Conservation (phyloP, 140 eudicot species). For the Anethum foeniculum region DNA sequence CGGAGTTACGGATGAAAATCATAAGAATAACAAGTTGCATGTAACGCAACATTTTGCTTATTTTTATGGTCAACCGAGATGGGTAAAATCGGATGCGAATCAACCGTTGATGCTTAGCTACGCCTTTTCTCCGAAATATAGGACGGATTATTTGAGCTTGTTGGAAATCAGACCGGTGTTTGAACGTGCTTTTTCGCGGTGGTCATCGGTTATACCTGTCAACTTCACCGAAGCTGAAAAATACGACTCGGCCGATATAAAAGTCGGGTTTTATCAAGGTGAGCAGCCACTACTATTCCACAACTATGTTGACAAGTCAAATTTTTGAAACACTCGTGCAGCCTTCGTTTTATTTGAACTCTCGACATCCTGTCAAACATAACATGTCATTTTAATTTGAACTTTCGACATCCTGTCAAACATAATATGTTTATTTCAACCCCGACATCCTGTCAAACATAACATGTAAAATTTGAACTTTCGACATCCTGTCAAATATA, state of each 20-base stretch:
- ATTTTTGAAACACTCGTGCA: too few species aligned
- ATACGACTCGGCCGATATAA: conserved; percentile 39
- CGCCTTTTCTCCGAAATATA: conserved; percentile 40
- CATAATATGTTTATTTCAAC: too few species aligned
- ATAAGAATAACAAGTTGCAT: conserved; percentile 10
- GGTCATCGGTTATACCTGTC: conserved; percentile 69
- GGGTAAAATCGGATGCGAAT: conserved; percentile 20
- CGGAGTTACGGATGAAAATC: conserved; percentile 40
- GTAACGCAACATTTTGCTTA: conserved; percentile 40
- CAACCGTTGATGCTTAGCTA: conserved; percentile 48
- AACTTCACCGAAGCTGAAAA: conserved; percentile 44
- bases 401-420: too few species aligned
- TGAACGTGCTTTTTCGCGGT: conserved; percentile 52
- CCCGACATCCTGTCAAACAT: too few species aligned
- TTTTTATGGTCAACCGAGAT: conserved; percentile 63
- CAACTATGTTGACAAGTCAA: too few species aligned
- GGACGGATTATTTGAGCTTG: conserved; percentile 31
- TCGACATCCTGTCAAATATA: too few species aligned
- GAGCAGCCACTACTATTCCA: background rate
- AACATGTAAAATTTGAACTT: too few species aligned
- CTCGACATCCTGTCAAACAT: too few species aligned
- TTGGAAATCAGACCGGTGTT: conserved; percentile 37
- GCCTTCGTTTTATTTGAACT: background rate
- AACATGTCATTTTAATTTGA: too few species aligned
- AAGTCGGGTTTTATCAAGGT: conserved; percentile 57